A percentile compares a stretch with the other conserved stretches of the same genome.
Conservation (phyloP, 331 rosid genomes). For the Spiraea crenata region DNA sequence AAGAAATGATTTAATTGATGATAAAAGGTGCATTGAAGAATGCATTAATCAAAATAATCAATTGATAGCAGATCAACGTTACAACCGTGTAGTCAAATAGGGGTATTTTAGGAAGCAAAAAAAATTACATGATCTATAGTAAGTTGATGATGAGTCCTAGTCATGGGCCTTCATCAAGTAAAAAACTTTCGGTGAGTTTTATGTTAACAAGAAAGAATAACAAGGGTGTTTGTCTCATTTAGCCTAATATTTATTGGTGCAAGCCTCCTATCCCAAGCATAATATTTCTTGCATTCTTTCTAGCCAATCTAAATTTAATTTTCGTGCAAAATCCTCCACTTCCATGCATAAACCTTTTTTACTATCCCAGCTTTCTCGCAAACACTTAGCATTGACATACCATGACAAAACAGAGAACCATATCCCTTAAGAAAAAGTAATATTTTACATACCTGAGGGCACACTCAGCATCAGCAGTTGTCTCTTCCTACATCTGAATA, state of each 20-base stretch:
- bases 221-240: no score
- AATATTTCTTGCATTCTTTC: conserved; percentile 88
- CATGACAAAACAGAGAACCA: background rate
- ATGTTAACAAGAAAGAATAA: no score
- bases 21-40: no score
- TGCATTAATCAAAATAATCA: no score
- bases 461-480: background rate
- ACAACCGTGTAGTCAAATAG: no score
- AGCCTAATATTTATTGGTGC: conserved; percentile 42
- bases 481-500: background rate
- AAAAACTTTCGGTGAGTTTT: no score
- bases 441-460: background rate
- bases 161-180: no score
- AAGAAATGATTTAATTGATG: no score
- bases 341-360: conserved; percentile 52
- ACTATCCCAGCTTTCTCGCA: background rate
- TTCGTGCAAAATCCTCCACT: conserved; percentile 89
- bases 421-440: background rate
- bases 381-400: background rate
- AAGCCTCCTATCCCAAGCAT: conserved; percentile 58
- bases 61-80: no score
- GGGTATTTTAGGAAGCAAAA: no score
- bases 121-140: no score
- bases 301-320: conserved; percentile 82
- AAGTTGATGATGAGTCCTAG: no score